Percentiles rank a stretch among this genome's conserved stretches.
These are phyloP conservation scores for Fragosphaeria purpurea DNA, from an alignment of 2,329 filamentous ascomycete species.

Conservation along the genomic window DNA sequence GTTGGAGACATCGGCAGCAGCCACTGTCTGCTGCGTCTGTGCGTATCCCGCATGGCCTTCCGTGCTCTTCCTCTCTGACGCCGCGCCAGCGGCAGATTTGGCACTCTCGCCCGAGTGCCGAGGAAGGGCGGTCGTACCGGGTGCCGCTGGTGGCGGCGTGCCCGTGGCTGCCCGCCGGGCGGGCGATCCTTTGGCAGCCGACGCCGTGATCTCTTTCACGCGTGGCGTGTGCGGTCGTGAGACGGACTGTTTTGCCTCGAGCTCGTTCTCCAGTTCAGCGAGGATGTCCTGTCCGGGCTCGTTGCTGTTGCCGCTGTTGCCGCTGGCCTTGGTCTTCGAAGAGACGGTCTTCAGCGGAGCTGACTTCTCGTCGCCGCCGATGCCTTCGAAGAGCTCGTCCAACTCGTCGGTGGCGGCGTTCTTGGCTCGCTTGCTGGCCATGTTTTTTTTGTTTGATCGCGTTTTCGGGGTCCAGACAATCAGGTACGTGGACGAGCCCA, in stretches of 20 bases:
- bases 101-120: slow-evolving; percentile 14
- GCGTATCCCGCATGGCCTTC: slow-evolving; percentile 28
- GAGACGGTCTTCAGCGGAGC: slow-evolving; percentile 37
- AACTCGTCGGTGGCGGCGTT: slow-evolving; percentile 49
- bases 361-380: slow-evolving; percentile 41
- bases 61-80: slow-evolving; percentile 42
- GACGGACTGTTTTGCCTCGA: slow-evolving; percentile 58
- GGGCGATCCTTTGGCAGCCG: slow-evolving; percentile 33
- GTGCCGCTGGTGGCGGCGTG: slow-evolving; percentile 36
- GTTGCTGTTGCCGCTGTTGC: slow-evolving; percentile 32
- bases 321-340: slow-evolving; percentile 23
- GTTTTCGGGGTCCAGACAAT: no score
- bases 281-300: slow-evolving; percentile 62
- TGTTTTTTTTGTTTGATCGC: slow-evolving; percentile 17
- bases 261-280: slow-evolving; percentile 71
- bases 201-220: slow-evolving; percentile 39
- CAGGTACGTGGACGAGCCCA: no score
- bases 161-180: slow-evolving; percentile 41
- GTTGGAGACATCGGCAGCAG: not conserved
- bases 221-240: slow-evolving; percentile 78
- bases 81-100: slow-evolving; percentile 34
- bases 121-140: slow-evolving; percentile 49
- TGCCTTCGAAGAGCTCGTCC: slow-evolving; percentile 55
- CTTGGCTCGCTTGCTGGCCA: slow-evolving; percentile 51
- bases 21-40: slow-evolving; percentile 10